Conservation (phyloP, 2,329 filamentous ascomycete genomes). For the Hypoxylon sp. region DNA sequence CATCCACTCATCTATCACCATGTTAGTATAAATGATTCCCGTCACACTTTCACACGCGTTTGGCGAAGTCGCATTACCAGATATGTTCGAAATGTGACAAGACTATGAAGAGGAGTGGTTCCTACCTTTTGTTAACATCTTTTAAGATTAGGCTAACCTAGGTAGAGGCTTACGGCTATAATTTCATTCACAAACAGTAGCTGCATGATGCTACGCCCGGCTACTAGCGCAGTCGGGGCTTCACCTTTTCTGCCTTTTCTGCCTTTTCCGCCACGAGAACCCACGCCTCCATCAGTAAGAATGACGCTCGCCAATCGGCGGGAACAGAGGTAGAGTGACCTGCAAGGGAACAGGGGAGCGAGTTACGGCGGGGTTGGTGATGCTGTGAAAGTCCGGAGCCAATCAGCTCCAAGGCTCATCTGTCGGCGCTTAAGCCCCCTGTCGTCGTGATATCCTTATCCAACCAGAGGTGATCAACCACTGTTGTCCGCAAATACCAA, state of each 20-base stretch:
- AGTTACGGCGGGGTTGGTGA: constrained; percentile 44
- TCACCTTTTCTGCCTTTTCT: constrained; percentile 16
- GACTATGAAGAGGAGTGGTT: constrained; percentile 32
- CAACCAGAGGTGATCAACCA: constrained; percentile 49
- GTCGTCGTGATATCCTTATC: constrained; percentile 44
- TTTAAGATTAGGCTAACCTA: constrained; percentile 25
- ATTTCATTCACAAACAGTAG: constrained; percentile 26
- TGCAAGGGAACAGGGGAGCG: constrained; percentile 32
- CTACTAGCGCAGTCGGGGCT: constrained; percentile 15
- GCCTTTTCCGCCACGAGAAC: constrained; percentile 17
- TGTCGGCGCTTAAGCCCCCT: constrained; percentile 51
- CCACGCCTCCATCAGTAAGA: constrained; percentile 23
- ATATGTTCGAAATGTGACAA: constrained; percentile 35
- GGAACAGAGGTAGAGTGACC: constrained; percentile 29
- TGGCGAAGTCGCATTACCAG: constrained; percentile 14
- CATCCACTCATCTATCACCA: not conserved
- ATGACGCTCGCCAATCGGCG: constrained; percentile 33
- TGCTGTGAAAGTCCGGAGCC: constrained; percentile 41
- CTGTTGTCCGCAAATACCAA: constrained; percentile 41
- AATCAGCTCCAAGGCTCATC: constrained; percentile 45
- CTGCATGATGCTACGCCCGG: constrained; percentile 8
- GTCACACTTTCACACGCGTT: constrained; percentile 15
- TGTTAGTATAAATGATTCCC: not conserved
- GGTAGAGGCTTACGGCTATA: constrained; percentile 11
- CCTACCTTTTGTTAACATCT: constrained; percentile 26